Percentiles rank a stretch among this genome's conserved stretches.
Evolutionary conservation across 768 basidiomycete species (phyloP).

Genomic region (Termitomyces sp.): DNA sequence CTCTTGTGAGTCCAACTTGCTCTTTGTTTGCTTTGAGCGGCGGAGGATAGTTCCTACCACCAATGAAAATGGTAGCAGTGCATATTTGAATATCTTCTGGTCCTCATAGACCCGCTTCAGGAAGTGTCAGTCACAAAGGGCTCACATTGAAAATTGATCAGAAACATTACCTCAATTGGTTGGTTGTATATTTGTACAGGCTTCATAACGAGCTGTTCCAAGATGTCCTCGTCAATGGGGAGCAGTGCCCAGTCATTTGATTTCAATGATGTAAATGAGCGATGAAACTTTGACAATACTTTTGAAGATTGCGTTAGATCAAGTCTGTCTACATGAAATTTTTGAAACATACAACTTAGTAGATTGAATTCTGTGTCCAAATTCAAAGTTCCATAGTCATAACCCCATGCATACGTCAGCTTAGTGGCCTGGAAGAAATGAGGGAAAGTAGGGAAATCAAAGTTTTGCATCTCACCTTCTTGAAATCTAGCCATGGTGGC

Average conservation of each 20-base stretch:
- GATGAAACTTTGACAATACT: background rate
- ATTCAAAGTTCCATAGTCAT: background rate
- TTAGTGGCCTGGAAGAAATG: background rate
- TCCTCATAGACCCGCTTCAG: background rate
- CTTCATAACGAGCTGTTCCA: background rate
- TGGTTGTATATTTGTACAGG: background rate
- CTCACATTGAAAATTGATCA: too few relatives aligned
- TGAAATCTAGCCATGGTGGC: background rate
- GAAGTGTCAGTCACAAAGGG: background rate
- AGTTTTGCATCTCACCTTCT: background rate
- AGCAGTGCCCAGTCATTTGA: background rate
- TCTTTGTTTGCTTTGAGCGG: background rate
- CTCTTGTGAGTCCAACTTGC: too few relatives aligned
- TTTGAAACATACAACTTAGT: background rate
- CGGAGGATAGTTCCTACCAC: background rate
- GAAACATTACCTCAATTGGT: background rate
- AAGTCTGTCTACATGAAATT: background rate
- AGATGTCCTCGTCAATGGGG: background rate
- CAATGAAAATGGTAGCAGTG: background rate
- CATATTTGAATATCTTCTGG: background rate
- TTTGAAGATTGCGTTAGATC: background rate
- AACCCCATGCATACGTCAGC: background rate
- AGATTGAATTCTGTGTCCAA: background rate
- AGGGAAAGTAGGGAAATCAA: background rate
- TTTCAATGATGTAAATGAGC: background rate